A percentile compares a stretch with the other conserved stretches of the same genome.
Evolutionary conservation across 495 filamentous ascomycete species (phyloP).

Genomic region (Neurospora terricola): DNA sequence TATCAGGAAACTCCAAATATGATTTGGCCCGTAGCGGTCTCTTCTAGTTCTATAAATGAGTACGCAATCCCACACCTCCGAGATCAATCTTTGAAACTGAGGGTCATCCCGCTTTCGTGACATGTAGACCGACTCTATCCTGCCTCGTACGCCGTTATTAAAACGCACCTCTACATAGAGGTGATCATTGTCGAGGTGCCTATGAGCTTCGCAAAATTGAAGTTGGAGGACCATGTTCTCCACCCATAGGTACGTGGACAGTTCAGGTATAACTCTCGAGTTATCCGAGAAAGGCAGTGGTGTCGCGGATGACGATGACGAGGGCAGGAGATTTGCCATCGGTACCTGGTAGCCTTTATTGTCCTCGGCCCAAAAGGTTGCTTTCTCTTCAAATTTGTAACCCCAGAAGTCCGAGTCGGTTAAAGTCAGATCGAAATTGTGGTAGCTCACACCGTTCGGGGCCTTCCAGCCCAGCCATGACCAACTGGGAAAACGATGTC

Average conservation of each 20-base stretch:
- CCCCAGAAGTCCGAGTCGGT: not conserved
- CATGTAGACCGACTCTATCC: not conserved
- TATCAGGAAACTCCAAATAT: not conserved
- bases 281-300: too few relatives aligned
- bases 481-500: not conserved
- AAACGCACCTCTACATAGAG: not conserved
- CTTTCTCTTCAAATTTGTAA: not conserved
- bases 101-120: not conserved
- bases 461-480: not conserved
- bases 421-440: not conserved
- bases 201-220: not conserved
- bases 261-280: not conserved
- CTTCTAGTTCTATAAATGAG: not conserved
- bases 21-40: not conserved
- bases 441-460: not conserved
- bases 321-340: not conserved
- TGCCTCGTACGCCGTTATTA: not conserved
- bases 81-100: not conserved
- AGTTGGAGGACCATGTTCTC: not conserved
- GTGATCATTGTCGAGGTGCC: not conserved
- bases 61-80: not conserved
- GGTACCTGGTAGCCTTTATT: not conserved
- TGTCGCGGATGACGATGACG: not conserved
- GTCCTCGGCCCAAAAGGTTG: not conserved
- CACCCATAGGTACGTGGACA: not conserved